Base-by-base conservation (phyloP, 345 rosid genomes). In the Triadica sebifera region DNA sequence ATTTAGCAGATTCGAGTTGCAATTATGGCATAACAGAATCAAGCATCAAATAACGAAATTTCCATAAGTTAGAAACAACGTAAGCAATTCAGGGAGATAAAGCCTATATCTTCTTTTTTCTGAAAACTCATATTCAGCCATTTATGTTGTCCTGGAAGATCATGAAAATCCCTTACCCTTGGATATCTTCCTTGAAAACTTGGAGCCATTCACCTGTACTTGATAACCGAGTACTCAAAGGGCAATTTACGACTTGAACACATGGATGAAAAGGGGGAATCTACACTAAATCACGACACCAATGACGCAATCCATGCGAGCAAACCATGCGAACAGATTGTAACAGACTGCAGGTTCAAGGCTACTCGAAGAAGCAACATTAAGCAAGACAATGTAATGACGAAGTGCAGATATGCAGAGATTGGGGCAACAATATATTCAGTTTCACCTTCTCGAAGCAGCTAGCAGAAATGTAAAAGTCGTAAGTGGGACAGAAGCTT, bases 391-490 rank as follows among this genome's bases (percentile, higher is more conserved):
- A 41, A 76, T 38, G 59, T 67, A 67, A 61, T 13, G 75, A 80
- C 17, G 67, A 37, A 59, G 69, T 16, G 60, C 80, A 76, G 80
- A 74, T 61, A 72, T 64, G 78, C 77, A 53, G 60, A 79, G 70
- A 20, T 56, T 1, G 51, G 43, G 62, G 17, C 57, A 63, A 63
- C 46, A 49, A 52, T 10, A 75, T 43, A 50, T 74, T 72, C 76
- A 45, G 81, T 78, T 78, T 73, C 71, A 55, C 76, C 82, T 57
- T 76, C 81, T 53, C 46, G 67, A 77, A 63, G 71, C 53, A 81
- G 63, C 72, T 47, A 81, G 78, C 75, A 57, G 75, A 77, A 53
- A 43, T 45, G 38, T 19, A 16, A 65, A 65, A 59, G 24, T 67
- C 22, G 22, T 52, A 60, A 78, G 70, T 55, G 60, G 11, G 8